Percentiles rank a stretch among this genome's conserved stretches.
These are phyloP conservation scores for Monosporozyma servazzii DNA, from an alignment of 805 yeast genomes.

Conservation along the genomic window DNA sequence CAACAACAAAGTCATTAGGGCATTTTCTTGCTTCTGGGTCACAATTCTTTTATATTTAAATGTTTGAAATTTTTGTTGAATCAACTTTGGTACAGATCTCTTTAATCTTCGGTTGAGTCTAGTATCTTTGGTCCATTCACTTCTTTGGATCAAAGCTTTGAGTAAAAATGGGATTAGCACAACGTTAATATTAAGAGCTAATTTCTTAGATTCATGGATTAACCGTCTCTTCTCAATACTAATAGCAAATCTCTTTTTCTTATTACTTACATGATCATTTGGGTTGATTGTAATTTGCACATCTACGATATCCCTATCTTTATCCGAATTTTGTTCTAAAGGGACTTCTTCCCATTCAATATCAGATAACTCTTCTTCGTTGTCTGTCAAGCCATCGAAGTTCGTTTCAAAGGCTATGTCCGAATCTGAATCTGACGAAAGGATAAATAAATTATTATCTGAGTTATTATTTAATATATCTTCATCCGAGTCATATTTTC, in stretches of 20 bases:
- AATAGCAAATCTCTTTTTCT: background rate
- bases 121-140: slow-evolving; percentile 10
- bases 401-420: background rate
- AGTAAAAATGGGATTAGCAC: slow-evolving; percentile 16
- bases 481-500: background rate
- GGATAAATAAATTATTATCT: background rate
- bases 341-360: slow-evolving; percentile 27
- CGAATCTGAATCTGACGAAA: background rate
- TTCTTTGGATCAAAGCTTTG: slow-evolving; percentile 8
- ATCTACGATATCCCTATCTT: background rate
- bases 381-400: background rate
- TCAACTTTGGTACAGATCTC: slow-evolving; percentile 20
- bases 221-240: slow-evolving; percentile 1
- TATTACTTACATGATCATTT: background rate
- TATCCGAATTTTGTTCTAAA: slow-evolving; percentile 5
- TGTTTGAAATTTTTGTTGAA: slow-evolving; percentile 12
- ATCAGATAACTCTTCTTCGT: slow-evolving; percentile 6
- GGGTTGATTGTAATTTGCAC: background rate
- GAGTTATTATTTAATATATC: background rate
- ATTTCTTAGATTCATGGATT: slow-evolving; percentile 6
- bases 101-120: slow-evolving; percentile 15
- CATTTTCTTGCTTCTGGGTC: background rate
- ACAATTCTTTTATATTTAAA: slow-evolving; percentile 1
- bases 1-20: slow-evolving; percentile 13
- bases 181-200: slow-evolving; percentile 15